Evolutionary conservation across 768 basidiomycete species (phyloP), one percentile per base, ranked within the genome.

Genomic region (Panaeolus cyanescens): DNA sequence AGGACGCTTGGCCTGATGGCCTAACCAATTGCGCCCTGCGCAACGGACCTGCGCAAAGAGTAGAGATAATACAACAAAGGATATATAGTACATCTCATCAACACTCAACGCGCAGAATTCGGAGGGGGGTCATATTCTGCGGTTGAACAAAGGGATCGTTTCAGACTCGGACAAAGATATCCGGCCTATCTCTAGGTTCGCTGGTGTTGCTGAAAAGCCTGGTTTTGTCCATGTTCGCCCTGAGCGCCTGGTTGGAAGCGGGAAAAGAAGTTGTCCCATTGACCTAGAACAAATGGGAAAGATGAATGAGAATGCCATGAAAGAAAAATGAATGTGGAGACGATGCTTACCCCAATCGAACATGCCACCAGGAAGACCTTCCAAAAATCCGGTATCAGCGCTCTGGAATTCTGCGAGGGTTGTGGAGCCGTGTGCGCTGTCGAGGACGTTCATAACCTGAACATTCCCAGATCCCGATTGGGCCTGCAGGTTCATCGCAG

Each of bases 201-300:
- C 15, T 50, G 45, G 45, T 50, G 45, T 53, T 70, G 70, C 53
- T 69, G 68, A 56, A 67, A 66, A 15, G 62, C 64, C 39, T 54
- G 59, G 30, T 55, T 37, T 56, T 42, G 55, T 7, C 20, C 15
- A 7, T 50, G 7, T 50, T 50, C 45, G 4, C 45, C 45, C 3
- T 50, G 45, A 30, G 25, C 22, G 5, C 45, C 45, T 20, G 45
- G 45, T 50, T 50, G 45, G 61, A 92, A 83, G 54, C 90, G 82
- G 34, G 88, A 77, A 72, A 93, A 93, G 76, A 91, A 93, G 32
- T 79, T 85, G 56, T 92, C 91, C 91, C 91, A 93, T 78, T 92
- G 90, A 42, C 85, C 91, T 93, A 70, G 45, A 64, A 55, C 61
- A 56, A 54, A 40, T 22, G 57, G 30, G 28, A 20, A 55, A 64